Percentiles rank a stretch among this genome's conserved stretches.
These are phyloP conservation scores for Suhomyces sp. DNA, from an alignment of 805 yeast genomes.

Conservation along the genomic window DNA sequence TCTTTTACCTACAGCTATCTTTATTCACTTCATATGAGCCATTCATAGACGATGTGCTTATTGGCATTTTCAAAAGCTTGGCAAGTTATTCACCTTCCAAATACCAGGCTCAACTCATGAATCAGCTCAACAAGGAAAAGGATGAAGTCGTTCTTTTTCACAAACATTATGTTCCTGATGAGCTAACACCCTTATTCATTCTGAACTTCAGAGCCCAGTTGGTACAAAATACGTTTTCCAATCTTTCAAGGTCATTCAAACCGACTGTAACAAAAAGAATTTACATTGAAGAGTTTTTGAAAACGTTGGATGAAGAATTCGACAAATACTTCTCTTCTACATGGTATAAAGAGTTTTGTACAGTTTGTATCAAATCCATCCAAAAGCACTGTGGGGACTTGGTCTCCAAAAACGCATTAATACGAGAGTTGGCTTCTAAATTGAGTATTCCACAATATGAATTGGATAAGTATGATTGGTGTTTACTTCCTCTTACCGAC, in stretches of 20 bases:
- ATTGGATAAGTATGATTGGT: conserved; percentile 23
- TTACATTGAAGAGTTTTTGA: conserved; percentile 20
- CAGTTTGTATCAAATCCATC: conserved; percentile 20
- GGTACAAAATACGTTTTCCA: conserved; percentile 17
- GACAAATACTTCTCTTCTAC: conserved; percentile 20
- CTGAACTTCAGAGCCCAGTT: conserved; percentile 18
- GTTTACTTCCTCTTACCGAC: conserved; percentile 17
- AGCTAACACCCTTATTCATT: conserved; percentile 16
- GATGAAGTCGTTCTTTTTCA: conserved; percentile 17
- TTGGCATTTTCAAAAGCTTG: conserved; percentile 22
- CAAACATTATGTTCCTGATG: conserved; percentile 15
- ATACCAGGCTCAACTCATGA: conserved; percentile 24
- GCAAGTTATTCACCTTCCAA: conserved; percentile 23
- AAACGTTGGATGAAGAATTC: conserved; percentile 24
- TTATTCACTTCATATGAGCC: conserved; percentile 16
- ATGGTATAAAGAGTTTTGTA: conserved; percentile 31
- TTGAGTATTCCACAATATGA: conserved; percentile 27
- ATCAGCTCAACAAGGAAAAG: conserved; percentile 13
- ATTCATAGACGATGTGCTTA: conserved; percentile 21
- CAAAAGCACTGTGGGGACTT: conserved; percentile 15
- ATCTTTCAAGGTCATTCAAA: conserved; percentile 12
- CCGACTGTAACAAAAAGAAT: conserved; percentile 10
- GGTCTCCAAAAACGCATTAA: conserved; percentile 12
- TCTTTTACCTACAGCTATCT: conserved; percentile 25
- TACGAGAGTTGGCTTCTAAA: conserved; percentile 21